Percentiles rank a stretch among this genome's conserved stretches.
phyloP scores from a whole-genome alignment of 192 early-diverging fungal genomes.

The Coemansia sp. region DNA sequence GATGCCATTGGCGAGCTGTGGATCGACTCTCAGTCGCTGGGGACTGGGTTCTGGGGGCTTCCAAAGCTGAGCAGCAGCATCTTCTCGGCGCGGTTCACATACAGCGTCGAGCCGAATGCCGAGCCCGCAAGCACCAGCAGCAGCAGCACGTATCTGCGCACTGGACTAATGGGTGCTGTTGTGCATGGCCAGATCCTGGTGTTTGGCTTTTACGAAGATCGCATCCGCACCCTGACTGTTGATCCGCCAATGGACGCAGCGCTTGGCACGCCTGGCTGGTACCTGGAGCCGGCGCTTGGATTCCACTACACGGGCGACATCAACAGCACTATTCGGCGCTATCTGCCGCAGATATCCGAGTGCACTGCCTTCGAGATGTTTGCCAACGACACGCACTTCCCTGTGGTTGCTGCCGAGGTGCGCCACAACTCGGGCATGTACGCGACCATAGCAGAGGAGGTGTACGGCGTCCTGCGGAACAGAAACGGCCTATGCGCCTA shows the following conservation, averaged over 20 bases:
- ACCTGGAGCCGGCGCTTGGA: constrained; percentile 34
- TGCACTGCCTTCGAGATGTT: constrained; percentile 66
- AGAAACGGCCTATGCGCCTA: constrained; percentile 69
- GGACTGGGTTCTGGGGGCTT: constrained; percentile 77
- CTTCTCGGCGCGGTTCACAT: constrained; percentile 64
- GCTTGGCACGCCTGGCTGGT: constrained; percentile 15
- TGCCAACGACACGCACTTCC: constrained; percentile 73
- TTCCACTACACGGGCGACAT: constrained; percentile 54
- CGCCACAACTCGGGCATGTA: constrained; percentile 55
- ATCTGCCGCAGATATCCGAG: constrained; percentile 43
- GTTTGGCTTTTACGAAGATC: constrained; percentile 78
- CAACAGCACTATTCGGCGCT: constrained; percentile 31
- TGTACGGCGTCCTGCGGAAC: constrained; percentile 59
- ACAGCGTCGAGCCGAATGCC: constrained; percentile 8
- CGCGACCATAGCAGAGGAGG: constrained; percentile 59
- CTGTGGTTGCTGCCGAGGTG: constrained; percentile 73
- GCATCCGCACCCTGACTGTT: constrained; percentile 62
- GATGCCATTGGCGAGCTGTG: constrained; percentile 86
- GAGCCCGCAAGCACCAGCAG: constrained; percentile 9
- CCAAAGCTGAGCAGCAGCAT: constrained; percentile 76
- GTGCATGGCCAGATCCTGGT: constrained; percentile 73
- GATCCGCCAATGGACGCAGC: constrained; percentile 8
- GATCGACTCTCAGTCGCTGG: constrained; percentile 74
- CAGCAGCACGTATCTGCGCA: constrained; percentile 72
- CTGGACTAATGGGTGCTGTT: constrained; percentile 72